These are phyloP conservation scores for Spirogloea muscicola DNA, from an alignment of 139 green algal species.

Conservation along the genomic window DNA sequence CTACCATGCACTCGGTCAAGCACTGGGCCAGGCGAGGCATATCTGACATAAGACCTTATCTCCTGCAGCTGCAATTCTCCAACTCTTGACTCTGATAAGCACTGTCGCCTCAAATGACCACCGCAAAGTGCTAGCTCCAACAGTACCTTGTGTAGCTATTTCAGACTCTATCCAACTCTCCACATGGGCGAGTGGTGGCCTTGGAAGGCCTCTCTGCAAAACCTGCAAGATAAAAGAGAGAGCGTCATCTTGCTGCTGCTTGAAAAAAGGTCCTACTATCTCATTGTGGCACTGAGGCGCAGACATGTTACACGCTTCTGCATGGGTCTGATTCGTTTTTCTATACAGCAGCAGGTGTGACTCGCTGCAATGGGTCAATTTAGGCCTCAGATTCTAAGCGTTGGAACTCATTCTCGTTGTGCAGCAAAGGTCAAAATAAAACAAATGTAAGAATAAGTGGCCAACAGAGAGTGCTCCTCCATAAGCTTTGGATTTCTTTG, in stretches of 20 bases:
- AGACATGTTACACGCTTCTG: too few relatives aligned
- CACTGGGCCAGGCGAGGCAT: neutral
- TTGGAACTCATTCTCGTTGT: too few relatives aligned
- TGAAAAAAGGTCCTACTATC: neutral
- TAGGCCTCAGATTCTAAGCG: too few relatives aligned
- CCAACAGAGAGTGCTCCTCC: slow-evolving; percentile 31
- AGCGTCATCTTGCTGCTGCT: neutral
- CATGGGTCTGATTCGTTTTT: too few relatives aligned
- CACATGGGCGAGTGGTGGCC: neutral
- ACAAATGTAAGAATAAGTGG: too few relatives aligned
- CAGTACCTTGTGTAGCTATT: neutral
- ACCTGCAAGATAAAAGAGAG: neutral
- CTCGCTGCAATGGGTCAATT: too few relatives aligned
- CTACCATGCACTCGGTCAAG: neutral
- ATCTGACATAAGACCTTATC: neutral
- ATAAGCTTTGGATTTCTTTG: neutral
- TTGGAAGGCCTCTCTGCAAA: slow-evolving; percentile 16
- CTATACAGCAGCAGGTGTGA: too few relatives aligned
- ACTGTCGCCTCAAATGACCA: neutral
- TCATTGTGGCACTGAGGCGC: too few relatives aligned
- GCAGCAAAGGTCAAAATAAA: too few relatives aligned
- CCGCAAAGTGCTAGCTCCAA: neutral
- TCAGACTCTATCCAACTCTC: neutral
- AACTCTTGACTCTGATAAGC: too few relatives aligned
- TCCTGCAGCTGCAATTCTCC: too few relatives aligned